Evolutionary conservation across 2,329 filamentous ascomycete species (phyloP), one percentile per base, ranked within the genome.

Genomic region (Phaeomoniella chlamydospora): DNA sequence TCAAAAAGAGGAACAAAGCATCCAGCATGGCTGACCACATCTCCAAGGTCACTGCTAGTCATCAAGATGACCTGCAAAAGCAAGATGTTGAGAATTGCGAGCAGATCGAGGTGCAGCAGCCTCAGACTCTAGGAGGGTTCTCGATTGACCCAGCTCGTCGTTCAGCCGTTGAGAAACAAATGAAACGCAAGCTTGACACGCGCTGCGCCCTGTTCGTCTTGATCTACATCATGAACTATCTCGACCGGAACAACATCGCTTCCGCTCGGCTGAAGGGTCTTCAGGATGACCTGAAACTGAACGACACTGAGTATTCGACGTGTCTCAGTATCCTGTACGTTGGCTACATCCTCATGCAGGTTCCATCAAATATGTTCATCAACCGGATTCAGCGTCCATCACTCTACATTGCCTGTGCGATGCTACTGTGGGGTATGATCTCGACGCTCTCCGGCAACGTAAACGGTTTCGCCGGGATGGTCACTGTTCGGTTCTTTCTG

Each of bases 221-320:
- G 39, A 72, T 85, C 33, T 85, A 84, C 49, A 81, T 85, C 51
- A 65, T 80, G 59, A 84, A 85, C 57, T 85, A 82, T 53, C 56
- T 80, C 10, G 72, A 76, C 44, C 59, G 67, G 30, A 74, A 73
- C 46, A 73, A 74, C 38, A 72, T 75, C 37, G 70, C 70, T 2
- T 58, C 60, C 16, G 71, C 68, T 3, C 61, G 64, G 43, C 50
- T 75, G 4, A 68, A 64, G 2, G 69, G 69, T 3, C 52, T 71
- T 9, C 56, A 62, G 33, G 49, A 58, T 3, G 68, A 71, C 31
- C 47, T 70, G 17, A 36, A 41, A 5, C 36, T 45, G 13, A 34
- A 38, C 15, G 43, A 41, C 15, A 36, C 35, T 15, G 37, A 46
- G 34, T 44, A 43, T 35, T 45, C 65, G 46, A 63, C 61, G 5